Base-by-base conservation (phyloP, 73 alveolate species). In the Stentor coeruleus region DNA sequence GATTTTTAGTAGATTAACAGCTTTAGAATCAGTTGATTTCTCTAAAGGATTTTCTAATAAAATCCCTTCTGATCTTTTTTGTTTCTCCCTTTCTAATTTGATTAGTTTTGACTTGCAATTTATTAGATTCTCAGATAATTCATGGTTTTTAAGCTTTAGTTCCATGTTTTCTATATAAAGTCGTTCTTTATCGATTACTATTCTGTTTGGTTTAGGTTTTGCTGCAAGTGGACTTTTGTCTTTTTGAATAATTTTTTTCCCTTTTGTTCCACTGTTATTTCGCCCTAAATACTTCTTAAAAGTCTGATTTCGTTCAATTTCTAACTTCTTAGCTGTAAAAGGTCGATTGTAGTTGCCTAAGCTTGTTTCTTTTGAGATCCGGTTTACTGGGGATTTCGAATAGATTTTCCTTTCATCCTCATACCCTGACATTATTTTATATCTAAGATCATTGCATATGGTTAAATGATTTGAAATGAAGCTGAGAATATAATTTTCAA, bases 1-100 rank as follows among this genome's bases (percentile, higher is more conserved):
- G 79, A 82, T 86, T 66, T 83, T 86, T 76, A 55, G 84, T 37
- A 89, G 77, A 31, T 39, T 40, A 66, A 60, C 80, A 33, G 49
- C 49, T 55, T 85, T 88, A 36, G 81, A 90, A 11, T 49, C 83
- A 74, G 60, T 89, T 66, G 57, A n/a, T 26, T 20, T 49, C 28
- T 49, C 20, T 49, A 20, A 49, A 49, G 66, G 66, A 49, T 49
- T 49, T 49, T 49, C 66, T 49, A 20, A 49, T 20, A 49, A 11
- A 11, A 20, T 6, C 6, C 6, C 28, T 6, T 49, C 66, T 6
- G 66, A 49, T 20, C 20, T 49, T 49, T 49, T 49, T 6, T 49
- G 6, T 49, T 49, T 49, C 28, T 49, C 66, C 20, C 66, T 6
- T 49, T 49, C 66, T 11, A 49, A 20, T 49, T 49, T 6, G 66